Evolutionary conservation across 495 filamentous ascomycete genomes (phyloP).

Genomic region (Rhypophila decipiens): DNA sequence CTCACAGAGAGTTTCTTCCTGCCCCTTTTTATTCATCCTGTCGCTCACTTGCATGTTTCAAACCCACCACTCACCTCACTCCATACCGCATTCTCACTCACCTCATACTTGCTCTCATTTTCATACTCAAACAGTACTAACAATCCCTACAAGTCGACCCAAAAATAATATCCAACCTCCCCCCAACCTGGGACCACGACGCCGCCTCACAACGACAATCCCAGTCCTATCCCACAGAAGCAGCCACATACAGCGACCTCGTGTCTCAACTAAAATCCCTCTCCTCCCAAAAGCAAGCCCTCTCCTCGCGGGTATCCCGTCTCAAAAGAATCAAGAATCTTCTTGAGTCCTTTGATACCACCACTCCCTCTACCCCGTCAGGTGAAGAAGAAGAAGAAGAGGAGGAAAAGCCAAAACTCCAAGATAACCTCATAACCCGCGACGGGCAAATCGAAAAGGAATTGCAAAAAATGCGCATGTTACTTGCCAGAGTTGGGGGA

Average conservation of each 20-base stretch:
- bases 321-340: constrained; percentile 50
- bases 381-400: not conserved
- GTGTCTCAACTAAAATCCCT: constrained; percentile 46
- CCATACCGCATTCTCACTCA: constrained; percentile 17
- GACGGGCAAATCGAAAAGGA: constrained; percentile 70
- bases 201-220: constrained; percentile 14
- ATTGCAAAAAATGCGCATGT: constrained; percentile 67
- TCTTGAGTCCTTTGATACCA: constrained; percentile 48
- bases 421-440: constrained; percentile 69
- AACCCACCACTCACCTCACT: not conserved
- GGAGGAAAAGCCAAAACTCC: constrained; percentile 28
- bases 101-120: not conserved
- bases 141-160: constrained; percentile 27
- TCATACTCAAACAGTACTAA: not conserved
- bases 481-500: constrained; percentile 64
- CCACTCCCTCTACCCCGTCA: not conserved
- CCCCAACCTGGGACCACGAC: constrained; percentile 29
- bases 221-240: constrained; percentile 26
- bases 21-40: too few relatives aligned
- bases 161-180: constrained; percentile 36
- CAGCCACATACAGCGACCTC: constrained; percentile 48
- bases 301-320: constrained; percentile 49
- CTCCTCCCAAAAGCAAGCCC: constrained; percentile 45
- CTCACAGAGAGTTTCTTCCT: too few relatives aligned
- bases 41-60: not conserved